phyloP scores from a whole-genome alignment of 305 asterid genomes.

The Solanum chacoense region DNA sequence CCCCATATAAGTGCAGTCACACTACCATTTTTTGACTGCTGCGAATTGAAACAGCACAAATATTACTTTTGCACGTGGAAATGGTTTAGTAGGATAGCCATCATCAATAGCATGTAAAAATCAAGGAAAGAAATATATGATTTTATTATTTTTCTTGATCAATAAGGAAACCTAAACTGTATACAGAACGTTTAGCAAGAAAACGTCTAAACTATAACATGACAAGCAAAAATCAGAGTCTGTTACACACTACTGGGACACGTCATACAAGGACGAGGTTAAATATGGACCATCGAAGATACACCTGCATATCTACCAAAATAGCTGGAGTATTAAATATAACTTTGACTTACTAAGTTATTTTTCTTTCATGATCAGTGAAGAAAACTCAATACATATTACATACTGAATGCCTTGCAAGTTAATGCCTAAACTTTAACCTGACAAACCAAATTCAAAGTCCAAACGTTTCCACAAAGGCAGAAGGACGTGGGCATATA shows the following conservation, averaged over 20 bases:
- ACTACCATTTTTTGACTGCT: constrained; percentile 64
- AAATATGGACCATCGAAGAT: background rate
- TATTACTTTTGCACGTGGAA: background rate
- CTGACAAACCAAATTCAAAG: background rate
- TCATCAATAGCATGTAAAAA: background rate
- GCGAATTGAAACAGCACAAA: constrained; percentile 13
- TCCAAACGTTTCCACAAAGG: background rate
- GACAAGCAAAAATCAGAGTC: background rate
- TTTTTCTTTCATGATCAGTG: background rate
- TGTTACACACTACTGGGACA: background rate
- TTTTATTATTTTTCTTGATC: background rate
- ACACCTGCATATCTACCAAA: background rate
- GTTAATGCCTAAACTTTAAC: background rate
- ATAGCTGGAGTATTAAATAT: background rate
- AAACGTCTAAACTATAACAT: background rate
- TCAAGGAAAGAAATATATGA: background rate
- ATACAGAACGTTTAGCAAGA: background rate
- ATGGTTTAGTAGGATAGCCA: background rate
- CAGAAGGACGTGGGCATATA: background rate
- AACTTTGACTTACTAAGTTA: background rate
- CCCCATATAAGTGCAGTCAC: constrained; percentile 92
- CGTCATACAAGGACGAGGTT: background rate
- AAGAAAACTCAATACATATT: background rate
- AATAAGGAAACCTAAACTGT: background rate
- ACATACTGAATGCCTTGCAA: background rate